These are phyloP conservation scores for Cucurbita moschata DNA, from an alignment of 306 rosid species.

Conservation along the genomic window DNA sequence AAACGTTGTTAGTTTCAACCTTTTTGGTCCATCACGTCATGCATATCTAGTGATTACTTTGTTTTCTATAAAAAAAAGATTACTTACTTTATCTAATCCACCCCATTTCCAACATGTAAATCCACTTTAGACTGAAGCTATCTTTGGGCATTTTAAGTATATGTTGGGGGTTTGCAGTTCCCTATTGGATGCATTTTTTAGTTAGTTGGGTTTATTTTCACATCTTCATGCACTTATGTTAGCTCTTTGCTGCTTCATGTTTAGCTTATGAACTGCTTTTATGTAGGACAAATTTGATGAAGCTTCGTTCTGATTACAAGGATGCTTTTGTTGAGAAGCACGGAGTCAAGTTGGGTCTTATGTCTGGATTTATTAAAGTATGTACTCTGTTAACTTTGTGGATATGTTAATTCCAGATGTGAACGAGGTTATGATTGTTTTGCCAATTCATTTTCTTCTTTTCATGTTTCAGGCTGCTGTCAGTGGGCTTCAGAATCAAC, in stretches of 20 bases:
- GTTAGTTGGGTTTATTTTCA: not conserved
- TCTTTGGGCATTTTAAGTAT: not conserved
- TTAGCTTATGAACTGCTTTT: not conserved
- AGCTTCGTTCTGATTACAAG: constrained; percentile 77
- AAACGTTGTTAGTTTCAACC: not conserved
- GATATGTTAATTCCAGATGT: constrained; percentile 1
- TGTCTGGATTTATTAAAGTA: constrained; percentile 79
- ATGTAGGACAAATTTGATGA: constrained; percentile 77
- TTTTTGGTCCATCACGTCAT: not conserved
- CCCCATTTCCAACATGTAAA: not conserved
- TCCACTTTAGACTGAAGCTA: not conserved
- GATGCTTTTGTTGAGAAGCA: constrained; percentile 80
- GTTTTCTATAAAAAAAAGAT: not conserved
- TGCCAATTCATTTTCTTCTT: constrained; percentile 2
- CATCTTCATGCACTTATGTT: not conserved
- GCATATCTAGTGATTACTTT: not conserved
- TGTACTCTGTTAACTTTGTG: not conserved
- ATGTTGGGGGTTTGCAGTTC: not conserved
- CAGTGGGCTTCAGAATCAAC: constrained; percentile 69
- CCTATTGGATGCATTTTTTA: not conserved
- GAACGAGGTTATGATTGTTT: not conserved
- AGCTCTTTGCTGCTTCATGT: constrained; percentile 4
- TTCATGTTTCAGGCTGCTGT: constrained; percentile 54
- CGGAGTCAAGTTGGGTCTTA: constrained; percentile 74
- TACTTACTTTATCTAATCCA: not conserved